Percentiles rank a stretch among this genome's conserved stretches.
These are phyloP conservation scores for Herpotrichia juniperi DNA, from an alignment of 2,329 filamentous ascomycete genomes.

Conservation along the genomic window DNA sequence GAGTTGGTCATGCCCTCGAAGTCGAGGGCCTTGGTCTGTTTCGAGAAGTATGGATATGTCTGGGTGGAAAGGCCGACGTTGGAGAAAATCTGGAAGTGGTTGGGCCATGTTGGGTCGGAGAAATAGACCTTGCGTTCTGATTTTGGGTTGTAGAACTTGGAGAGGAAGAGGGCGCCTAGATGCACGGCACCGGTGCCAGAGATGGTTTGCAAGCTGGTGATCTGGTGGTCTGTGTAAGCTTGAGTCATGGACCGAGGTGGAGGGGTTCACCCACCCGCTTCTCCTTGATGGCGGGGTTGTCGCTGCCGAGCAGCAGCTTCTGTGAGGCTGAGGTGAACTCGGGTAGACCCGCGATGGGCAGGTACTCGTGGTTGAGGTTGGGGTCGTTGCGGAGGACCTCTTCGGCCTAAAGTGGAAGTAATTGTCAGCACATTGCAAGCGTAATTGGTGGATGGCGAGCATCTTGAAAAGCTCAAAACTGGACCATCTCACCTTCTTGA, in stretches of 20 bases:
- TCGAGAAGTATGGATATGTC: slow-evolving; percentile 92
- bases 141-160: slow-evolving; percentile 78
- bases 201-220: slow-evolving; percentile 87
- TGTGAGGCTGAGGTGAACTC: slow-evolving; percentile 89
- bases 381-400: slow-evolving; percentile 87
- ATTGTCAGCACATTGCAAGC: slow-evolving; percentile 23
- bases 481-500: slow-evolving; percentile 78
- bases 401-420: slow-evolving; percentile 72
- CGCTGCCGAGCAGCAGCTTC: slow-evolving; percentile 81
- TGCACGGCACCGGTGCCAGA: slow-evolving; percentile 97
- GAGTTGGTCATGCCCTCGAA: slow-evolving; percentile 84
- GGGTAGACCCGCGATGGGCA: slow-evolving; percentile 87
- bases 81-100: slow-evolving; percentile 97
- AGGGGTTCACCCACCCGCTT: slow-evolving; percentile 65
- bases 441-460: background rate
- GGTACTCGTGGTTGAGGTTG: slow-evolving; percentile 95
- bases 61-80: slow-evolving; percentile 82
- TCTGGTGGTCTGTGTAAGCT: slow-evolving; percentile 48
- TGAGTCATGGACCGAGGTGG: slow-evolving; percentile 25
- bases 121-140: slow-evolving; percentile 81
- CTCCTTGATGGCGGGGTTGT: slow-evolving; percentile 82
- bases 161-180: slow-evolving; percentile 89
- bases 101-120: slow-evolving; percentile 96
- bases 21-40: slow-evolving; percentile 87
- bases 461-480: background rate